These are phyloP conservation scores for Sarcodon sp. DNA, from an alignment of 768 basidiomycete genomes.

Conservation along the genomic window DNA sequence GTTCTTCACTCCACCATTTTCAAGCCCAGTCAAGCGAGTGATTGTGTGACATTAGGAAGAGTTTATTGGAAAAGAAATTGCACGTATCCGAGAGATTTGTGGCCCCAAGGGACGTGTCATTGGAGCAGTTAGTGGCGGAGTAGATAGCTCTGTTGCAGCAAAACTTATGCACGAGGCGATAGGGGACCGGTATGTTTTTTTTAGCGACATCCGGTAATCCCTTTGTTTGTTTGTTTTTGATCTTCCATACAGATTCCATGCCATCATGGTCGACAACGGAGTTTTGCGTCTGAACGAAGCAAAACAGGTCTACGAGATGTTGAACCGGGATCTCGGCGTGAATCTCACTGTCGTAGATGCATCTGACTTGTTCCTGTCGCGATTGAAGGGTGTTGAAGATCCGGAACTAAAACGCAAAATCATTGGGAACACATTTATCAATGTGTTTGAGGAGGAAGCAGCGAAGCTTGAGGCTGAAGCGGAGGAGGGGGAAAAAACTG, in stretches of 20 bases:
- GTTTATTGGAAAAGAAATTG: constrained; percentile 95
- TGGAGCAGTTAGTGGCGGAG: constrained; percentile 94
- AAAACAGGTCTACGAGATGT: constrained; percentile 83
- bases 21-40: no score
- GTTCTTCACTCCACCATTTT: neutral
- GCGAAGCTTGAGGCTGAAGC: constrained; percentile 75
- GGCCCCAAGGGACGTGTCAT: constrained; percentile 93
- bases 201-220: neutral
- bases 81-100: constrained; percentile 87
- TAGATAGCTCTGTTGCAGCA: constrained; percentile 96
- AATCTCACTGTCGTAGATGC: constrained; percentile 95
- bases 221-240: neutral
- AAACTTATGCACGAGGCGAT: constrained; percentile 99
- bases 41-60: constrained; percentile 49
- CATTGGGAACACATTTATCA: constrained; percentile 98
- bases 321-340: constrained; percentile 86
- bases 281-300: constrained; percentile 90
- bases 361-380: constrained; percentile 82
- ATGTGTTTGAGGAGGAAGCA: constrained; percentile 94
- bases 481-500: constrained; percentile 57
- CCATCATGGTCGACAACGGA: constrained; percentile 99
- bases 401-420: constrained; percentile 97
- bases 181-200: constrained; percentile 64
- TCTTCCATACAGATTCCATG: constrained; percentile 65
- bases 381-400: constrained; percentile 86